phyloP scores from a whole-genome alignment of 2,329 filamentous ascomycete species.

The Xenosphaeropsis pyriputrescens region DNA sequence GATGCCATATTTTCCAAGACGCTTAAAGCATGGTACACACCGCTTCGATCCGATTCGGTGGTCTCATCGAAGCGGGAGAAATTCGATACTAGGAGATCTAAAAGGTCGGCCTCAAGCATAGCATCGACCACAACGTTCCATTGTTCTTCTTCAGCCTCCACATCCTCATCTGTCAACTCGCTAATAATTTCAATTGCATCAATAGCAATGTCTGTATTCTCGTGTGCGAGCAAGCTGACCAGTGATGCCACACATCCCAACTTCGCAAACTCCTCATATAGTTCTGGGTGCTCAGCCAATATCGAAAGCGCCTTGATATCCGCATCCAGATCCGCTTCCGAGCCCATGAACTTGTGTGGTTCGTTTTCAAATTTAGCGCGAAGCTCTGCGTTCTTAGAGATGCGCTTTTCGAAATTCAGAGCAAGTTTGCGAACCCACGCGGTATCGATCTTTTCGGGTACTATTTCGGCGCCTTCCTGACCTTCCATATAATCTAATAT shows the following conservation, averaged over 20 bases:
- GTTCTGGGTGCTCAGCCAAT: conserved; percentile 69
- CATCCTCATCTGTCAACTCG: conserved; percentile 89
- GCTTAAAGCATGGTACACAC: conserved; percentile 72
- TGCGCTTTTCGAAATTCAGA: conserved; percentile 77
- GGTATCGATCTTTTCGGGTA: conserved; percentile 64
- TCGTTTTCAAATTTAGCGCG: conserved; percentile 72
- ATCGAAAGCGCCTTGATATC: conserved; percentile 80
- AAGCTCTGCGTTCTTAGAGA: conserved; percentile 80
- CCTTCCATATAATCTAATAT: conserved; percentile 81
- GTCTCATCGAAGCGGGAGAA: conserved; percentile 67
- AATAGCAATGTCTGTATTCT: conserved; percentile 95
- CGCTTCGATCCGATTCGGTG: conserved; percentile 60
- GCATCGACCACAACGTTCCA: conserved; percentile 66
- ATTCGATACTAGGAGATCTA: conserved; percentile 64
- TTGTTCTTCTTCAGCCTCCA: conserved; percentile 63
- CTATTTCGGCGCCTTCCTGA: conserved; percentile 29
- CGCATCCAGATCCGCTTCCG: conserved; percentile 78
- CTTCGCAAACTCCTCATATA: conserved; percentile 69
- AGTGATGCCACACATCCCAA: conserved; percentile 60
- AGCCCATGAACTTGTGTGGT: conserved; percentile 69
- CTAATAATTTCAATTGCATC: conserved; percentile 77
- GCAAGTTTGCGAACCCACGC: conserved; percentile 73
- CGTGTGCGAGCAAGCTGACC: conserved; percentile 74
- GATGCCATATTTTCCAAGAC: conserved; percentile 81
- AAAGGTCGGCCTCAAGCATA: conserved; percentile 51